Evolutionary conservation across 2,329 filamentous ascomycete genomes (phyloP), one percentile per base, ranked within the genome.

Genomic region (Apiospora marii): DNA sequence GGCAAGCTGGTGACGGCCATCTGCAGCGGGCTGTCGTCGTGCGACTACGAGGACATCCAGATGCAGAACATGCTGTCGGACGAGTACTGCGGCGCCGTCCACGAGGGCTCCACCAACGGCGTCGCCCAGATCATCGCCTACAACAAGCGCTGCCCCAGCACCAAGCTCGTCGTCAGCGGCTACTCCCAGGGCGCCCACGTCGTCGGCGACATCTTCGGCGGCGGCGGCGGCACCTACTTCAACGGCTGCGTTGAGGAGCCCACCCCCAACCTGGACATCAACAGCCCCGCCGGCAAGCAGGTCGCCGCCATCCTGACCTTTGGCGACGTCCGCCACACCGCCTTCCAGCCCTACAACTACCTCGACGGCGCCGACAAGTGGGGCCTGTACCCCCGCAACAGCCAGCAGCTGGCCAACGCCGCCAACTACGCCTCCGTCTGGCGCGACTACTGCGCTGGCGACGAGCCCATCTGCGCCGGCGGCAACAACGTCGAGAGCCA

Each of bases 131-230:
- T 86, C 73, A 79, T 78, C 8, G 80, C 79, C 0, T 85, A 85
- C 75, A 80, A 80, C 75, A 76, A 81, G 74, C 77, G 78, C 22
- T 86, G 84, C 72, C 84, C 84, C 22, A 74, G 83, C 49, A 73
- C 82, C 30, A 83, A 81, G 73, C 79, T 86, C 16, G 82, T 85
- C 8, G 70, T 85, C 43, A 82, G 81, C 73, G 84, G 84, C 0
- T 85, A 84, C 74, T 83, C 81, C 1, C 82, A 85, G 73, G 84
- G 84, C 67, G 81, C 78, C 1, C 82, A 84, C 2, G 78, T 85
- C 16, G 74, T 82, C 24, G 79, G 82, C 61, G 83, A 83, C 73
- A 78, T 84, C 37, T 74, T 83, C 7, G 80, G 79, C 58, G 80
- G 80, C 13, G 80, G 80, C 14, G 81, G 81, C 27, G 82, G 82